phyloP scores from a whole-genome alignment of 2,329 filamentous ascomycete genomes.

The Microcera coccophila region DNA sequence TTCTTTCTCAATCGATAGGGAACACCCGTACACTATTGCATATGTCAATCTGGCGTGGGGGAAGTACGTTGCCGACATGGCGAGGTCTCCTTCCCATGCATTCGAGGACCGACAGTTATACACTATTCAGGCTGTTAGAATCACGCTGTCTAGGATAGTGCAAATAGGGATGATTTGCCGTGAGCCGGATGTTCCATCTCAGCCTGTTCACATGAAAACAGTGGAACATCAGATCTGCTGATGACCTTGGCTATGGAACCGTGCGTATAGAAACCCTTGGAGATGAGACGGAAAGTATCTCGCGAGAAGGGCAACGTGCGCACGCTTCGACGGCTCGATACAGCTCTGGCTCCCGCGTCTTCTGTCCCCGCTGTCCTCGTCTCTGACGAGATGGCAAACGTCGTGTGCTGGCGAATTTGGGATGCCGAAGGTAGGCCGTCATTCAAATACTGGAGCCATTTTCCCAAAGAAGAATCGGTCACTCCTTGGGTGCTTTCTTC shows the following conservation, averaged over 20 bases:
- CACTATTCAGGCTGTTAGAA: neutral
- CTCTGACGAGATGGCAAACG: neutral
- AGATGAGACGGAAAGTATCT: neutral
- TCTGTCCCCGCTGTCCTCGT: neutral
- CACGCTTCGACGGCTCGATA: neutral
- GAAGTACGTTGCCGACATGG: conserved; percentile 6
- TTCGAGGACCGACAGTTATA: conserved; percentile 9
- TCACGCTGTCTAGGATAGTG: neutral
- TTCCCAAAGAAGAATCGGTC: neutral
- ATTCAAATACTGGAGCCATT: neutral
- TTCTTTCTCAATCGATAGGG: neutral
- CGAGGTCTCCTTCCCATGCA: conserved; percentile 7
- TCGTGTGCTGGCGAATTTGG: neutral
- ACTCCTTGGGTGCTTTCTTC: neutral
- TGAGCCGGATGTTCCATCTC: neutral
- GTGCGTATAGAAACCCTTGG: neutral
- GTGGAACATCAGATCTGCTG: conserved; percentile 3
- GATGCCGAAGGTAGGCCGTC: neutral
- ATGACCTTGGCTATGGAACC: conserved; percentile 2
- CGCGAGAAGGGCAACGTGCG: conserved; percentile 5
- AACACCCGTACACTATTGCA: conserved; percentile 7
- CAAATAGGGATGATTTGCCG: neutral
- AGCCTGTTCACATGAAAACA: conserved; percentile 1
- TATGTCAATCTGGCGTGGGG: conserved; percentile 1
- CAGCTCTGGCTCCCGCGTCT: neutral